Evolutionary conservation across 2,329 filamentous ascomycete species (phyloP), one percentile per base, ranked within the genome.

Genomic region (Trichothecium roseum): DNA sequence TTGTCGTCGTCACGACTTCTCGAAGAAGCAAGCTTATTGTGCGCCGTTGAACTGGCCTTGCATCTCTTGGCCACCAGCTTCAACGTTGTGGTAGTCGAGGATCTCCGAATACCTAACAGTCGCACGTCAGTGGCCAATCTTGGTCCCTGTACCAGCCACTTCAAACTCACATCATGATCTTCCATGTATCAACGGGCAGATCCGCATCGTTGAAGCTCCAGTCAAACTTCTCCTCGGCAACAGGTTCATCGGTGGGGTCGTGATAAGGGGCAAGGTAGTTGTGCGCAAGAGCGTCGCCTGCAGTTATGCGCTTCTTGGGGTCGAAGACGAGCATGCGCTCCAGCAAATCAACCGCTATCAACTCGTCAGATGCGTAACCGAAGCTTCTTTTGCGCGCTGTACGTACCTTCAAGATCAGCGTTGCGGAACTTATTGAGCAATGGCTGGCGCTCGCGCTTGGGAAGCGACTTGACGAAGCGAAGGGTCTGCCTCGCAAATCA

Each of bases 201-300:
- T 98, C 91, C 32, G 89, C 91, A 51, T 98, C 91, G 59, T 96
- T 96, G 66, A 98, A 98, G 36, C 88, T 95, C 91, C 91, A 98
- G 58, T 98, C 91, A 52, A 98, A 98, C 66, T 94, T 95, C 68
- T 95, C 88, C 42, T 94, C 85, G 16, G 91, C 85, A 13, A 87
- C 80, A 2, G 91, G 91, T 68, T 98, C 91, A 53, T 98, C 91
- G 30, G 84, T 91, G 8, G 91, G 88, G 56, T 98, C 91, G 62
- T 98, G 91, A 67, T 98, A 98, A 7, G 89, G 89, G 8, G 86
- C 76, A 33, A 98, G 82, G 59, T 98, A 98, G 47, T 89, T 84
- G 62, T 98, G 88, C 32, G 81, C 78, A 35, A 98, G 75, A 18
- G 84, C 89, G 43, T 93, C 78, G 37, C 79, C 74, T 9, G 91